Evolutionary conservation across 257 asterid genomes (phyloP), one percentile per base, ranked within the genome.

Genomic region (Ballota nigra): DNA sequence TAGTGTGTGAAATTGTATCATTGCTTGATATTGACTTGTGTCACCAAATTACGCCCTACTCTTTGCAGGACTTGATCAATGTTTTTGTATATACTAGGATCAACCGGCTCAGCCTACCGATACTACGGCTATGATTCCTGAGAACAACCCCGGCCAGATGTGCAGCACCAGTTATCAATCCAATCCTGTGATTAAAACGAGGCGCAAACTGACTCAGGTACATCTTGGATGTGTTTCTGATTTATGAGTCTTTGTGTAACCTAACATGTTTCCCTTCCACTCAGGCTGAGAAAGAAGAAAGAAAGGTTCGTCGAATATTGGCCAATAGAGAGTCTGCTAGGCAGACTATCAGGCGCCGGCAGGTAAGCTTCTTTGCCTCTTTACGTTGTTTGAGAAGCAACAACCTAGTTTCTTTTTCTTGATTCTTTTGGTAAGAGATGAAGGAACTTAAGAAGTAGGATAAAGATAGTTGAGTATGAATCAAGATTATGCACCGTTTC

Each of bases 261-360:
- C n/a, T 41, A 2, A 11, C 49, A 11, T 40, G 26, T 52, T 22
- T 0, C 5, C 51, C 66, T 20, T 28, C 72, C 19, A 55, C 64
- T 68, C 76, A 89, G 99, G 91, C 80, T 40, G 97, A 91, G 75
- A 88, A 73, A 73, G 92, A 89, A 81, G 88, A 79, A 23, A 81
- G 84, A 49, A 79, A 83, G 83, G 19, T 79, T 38, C 83, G 87
- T 3, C 96, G 97, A 5, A 72, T 89, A 12, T 36, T 91, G 73
- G 95, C 99, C 41, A 94, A 91, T 62, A 86, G 99, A 83, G 99
- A 94, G 69, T 87, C 98, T 5, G 99, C 98, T 18, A 83, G 99
- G 76, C 87, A 84, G 83, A 92, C 99, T 22, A 91, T 91, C 73
- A 89, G 86, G 1, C 97, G 95, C 18, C 81, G 98, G 80, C 95